phyloP scores from a whole-genome alignment of 768 basidiomycete genomes.

The Rhodosporidiobolus sp. region DNA sequence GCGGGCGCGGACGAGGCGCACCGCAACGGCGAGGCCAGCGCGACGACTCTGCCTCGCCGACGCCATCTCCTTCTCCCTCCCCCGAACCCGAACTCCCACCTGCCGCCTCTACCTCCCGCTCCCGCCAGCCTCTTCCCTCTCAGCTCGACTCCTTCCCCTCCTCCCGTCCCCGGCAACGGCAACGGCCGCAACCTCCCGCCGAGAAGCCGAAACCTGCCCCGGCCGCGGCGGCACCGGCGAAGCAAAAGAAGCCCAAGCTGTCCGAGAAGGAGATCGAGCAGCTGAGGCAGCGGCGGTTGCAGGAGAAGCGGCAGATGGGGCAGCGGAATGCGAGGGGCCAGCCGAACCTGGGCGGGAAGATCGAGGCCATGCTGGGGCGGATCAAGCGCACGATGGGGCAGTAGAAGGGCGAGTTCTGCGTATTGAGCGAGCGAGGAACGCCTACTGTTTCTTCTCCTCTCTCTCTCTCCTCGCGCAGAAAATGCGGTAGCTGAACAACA shows the following conservation, averaged over 20 bases:
- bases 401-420: no score
- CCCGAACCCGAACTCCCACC: conserved; percentile 1
- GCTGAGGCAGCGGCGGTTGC: conserved; percentile 26
- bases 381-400: conserved; percentile 26
- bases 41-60: conserved; percentile 2
- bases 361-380: conserved; percentile 34
- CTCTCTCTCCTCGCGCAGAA: no score
- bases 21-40: background rate
- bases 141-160: background rate
- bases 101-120: conserved; percentile 1
- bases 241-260: conserved; percentile 27
- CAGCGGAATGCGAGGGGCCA: conserved; percentile 27
- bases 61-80: conserved; percentile 4
- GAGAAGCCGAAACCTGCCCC: background rate
- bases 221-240: background rate
- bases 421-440: no score
- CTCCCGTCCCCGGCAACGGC: conserved; percentile 5
- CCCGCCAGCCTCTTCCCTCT: conserved; percentile 19
- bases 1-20: conserved; percentile 6
- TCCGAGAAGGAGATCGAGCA: conserved; percentile 28
- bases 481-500: no score
- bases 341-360: conserved; percentile 32
- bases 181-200: background rate
- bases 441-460: no score
- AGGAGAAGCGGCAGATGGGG: conserved; percentile 27